Conservation (phyloP, 2,329 filamentous ascomycete species). For the Botrytis porri region DNA sequence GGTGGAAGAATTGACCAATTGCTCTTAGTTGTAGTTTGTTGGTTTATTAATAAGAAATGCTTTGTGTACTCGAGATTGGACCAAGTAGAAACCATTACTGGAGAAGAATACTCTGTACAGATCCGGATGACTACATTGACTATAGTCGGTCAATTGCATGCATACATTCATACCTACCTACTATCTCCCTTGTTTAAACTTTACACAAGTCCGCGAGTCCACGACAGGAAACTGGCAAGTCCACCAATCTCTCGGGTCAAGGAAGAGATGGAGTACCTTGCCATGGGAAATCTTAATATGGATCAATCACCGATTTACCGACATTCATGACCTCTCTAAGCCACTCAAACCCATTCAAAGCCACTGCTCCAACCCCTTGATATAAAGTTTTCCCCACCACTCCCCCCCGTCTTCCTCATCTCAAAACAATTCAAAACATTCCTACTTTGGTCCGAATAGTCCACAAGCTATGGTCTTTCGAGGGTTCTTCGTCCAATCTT, state of each 20-base stretch:
- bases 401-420: background rate
- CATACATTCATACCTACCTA: background rate
- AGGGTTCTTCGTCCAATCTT: background rate
- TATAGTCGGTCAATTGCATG: background rate
- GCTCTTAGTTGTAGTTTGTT: background rate
- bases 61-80: background rate
- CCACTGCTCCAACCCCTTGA: background rate
- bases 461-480: background rate
- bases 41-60: background rate
- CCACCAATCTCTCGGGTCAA: background rate
- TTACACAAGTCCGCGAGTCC: background rate
- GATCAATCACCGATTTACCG: conserved; percentile 9
- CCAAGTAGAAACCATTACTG: background rate
- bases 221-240: background rate
- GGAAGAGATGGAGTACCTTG: background rate
- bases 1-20: background rate
- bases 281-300: conserved; percentile 1
- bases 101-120: background rate
- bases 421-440: background rate
- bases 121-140: background rate
- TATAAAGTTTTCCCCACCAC: background rate
- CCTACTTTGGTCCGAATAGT: background rate
- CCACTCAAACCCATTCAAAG: background rate
- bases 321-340: background rate
- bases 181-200: background rate